Conservation (phyloP, 352 stramenopile genomes). For the Pythium chondricola region DNA sequence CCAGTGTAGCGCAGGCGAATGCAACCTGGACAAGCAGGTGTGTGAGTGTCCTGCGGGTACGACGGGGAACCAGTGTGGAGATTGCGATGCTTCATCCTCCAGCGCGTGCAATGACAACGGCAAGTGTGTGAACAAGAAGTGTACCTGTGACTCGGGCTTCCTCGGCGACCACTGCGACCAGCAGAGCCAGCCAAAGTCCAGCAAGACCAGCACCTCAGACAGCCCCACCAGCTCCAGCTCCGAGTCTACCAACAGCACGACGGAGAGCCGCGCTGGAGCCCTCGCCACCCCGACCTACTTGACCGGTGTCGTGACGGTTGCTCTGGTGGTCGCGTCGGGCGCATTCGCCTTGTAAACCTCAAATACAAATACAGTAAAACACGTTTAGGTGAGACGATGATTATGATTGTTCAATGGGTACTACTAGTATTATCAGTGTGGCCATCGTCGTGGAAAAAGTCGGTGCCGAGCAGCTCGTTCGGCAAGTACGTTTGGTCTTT, state of each 20-base stretch:
- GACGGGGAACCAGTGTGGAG: slow-evolving; percentile 61
- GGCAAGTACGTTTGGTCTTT: slow-evolving; percentile 85
- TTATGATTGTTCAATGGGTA: too few species aligned
- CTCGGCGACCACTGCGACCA: slow-evolving; percentile 68
- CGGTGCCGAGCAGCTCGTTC: slow-evolving; percentile 44
- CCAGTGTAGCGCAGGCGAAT: slow-evolving; percentile 59
- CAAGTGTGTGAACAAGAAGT: slow-evolving; percentile 45
- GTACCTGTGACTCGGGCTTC: slow-evolving; percentile 50
- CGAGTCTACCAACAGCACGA: background rate
- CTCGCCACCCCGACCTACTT: background rate
- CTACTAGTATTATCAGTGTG: too few species aligned
- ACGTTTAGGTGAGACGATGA: too few species aligned
- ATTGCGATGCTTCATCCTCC: slow-evolving; percentile 51
- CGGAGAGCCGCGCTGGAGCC: background rate
- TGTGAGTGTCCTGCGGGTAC: slow-evolving; percentile 60
- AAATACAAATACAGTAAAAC: too few species aligned
- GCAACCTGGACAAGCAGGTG: slow-evolving; percentile 59
- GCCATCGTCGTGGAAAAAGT: slow-evolving; percentile 37
- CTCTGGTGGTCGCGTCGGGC: background rate
- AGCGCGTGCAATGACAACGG: slow-evolving; percentile 61
- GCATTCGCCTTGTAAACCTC: too few species aligned
- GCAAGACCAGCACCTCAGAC: background rate
- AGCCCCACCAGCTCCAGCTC: background rate
- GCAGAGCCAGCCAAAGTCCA: slow-evolving; percentile 30
- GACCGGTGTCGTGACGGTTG: background rate